Base-by-base conservation (phyloP, 768 basidiomycete genomes). In the Hypholoma fasciculare region DNA sequence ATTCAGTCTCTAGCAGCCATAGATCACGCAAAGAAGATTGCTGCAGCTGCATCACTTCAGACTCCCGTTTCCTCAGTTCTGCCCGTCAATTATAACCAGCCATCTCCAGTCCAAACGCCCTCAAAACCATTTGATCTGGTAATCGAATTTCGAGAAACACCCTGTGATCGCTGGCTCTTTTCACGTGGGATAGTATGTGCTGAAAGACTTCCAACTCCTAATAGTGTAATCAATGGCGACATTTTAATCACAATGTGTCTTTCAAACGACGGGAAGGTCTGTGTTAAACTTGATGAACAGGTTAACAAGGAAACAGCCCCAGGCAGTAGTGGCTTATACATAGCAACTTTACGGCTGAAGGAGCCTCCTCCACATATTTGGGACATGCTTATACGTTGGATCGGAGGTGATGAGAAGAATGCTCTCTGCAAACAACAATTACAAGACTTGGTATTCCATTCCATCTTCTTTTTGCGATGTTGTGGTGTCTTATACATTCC, bases 121-220 rank as follows among this genome's bases (percentile, higher is more conserved):
- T 67, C 78, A 36, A 86, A 81, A 65, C 81, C 83, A n/a, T 89
- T 86, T 64, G 90, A 92, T 66, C 67, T 93, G 1, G 82, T 92
- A 20, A 65, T 93, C 52, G 88, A 90, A 65, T 92, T 90, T 61
- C 73, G 78, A 50, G 90, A 92, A 64, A 72, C 74, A 4, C 76
- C 83, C 2, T 74, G 75, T 43, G 88, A 90, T 48, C 81, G 85
- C n/a, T 87, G 84, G 82, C 63, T 88, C 6, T 75, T 92, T 54
- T 89, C 90, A 52, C 82, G 88, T 34, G 84, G 82, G 19, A 75
- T 78, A 5, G 79, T 79, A 7, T 71, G 79, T 30, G 84, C 77
- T 59, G 82, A 88, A 60, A 70, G 70, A 56, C 63, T 65, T 34
- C 57, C 61, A 20, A 75, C 20, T 26, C 12, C 52, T 9, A 54